Conservation (phyloP, 2,329 filamentous ascomycete genomes). For the Leptographium flavum region DNA sequence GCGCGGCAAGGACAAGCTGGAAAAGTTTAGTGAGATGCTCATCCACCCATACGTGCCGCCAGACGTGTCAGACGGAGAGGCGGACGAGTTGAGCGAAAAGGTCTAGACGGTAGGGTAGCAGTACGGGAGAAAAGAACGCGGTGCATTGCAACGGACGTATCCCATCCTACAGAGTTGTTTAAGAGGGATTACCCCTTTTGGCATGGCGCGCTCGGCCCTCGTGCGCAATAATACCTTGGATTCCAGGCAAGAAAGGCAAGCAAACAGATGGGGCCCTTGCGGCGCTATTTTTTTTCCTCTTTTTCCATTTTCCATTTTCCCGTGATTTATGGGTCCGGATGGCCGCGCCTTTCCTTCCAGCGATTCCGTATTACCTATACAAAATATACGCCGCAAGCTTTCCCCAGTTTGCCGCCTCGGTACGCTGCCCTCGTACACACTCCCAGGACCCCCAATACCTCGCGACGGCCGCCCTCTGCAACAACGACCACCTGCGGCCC, state of each 20-base stretch:
- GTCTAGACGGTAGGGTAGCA: not conserved
- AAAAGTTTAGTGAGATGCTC: slow-evolving; percentile 80
- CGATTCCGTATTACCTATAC: too few species aligned
- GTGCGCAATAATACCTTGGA: too few species aligned
- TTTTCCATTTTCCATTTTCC: not conserved
- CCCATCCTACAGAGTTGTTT: too few species aligned
- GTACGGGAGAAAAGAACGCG: not conserved
- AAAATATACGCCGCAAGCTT: too few species aligned
- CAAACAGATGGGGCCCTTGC: not conserved
- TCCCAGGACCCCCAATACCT: too few species aligned
- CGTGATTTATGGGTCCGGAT: not conserved
- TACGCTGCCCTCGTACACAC: too few species aligned
- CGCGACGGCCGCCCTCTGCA: not conserved
- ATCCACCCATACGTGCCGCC: slow-evolving; percentile 63
- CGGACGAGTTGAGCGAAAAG: not conserved
- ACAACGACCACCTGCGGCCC: not conserved
- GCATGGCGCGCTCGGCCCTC: too few species aligned
- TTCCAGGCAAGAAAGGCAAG: too few species aligned
- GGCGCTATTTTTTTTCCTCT: not conserved
- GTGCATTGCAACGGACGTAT: too few species aligned
- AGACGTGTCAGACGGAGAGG: slow-evolving; percentile 4
- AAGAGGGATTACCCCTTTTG: not conserved
- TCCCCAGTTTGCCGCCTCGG: too few species aligned
- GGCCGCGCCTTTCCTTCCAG: too few species aligned
- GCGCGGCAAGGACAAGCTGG: slow-evolving; percentile 82